These are phyloP conservation scores for Epichloe glyceriae DNA, from an alignment of 2,329 filamentous ascomycete genomes.

Conservation along the genomic window DNA sequence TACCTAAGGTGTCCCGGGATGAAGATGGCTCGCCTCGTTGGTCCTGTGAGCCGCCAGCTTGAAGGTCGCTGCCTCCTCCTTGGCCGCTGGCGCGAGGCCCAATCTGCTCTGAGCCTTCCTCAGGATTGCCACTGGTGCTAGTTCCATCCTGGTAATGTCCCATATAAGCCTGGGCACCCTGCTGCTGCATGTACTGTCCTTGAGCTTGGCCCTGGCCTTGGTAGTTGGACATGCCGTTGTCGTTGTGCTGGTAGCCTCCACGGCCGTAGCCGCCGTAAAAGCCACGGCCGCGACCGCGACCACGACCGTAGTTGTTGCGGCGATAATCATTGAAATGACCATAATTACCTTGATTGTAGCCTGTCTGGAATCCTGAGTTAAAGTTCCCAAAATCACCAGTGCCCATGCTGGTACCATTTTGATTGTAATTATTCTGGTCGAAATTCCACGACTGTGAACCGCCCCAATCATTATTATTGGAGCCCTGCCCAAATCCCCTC, in stretches of 20 bases:
- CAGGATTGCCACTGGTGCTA: slow-evolving; percentile 7
- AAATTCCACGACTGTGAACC: slow-evolving; percentile 72
- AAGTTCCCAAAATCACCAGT: slow-evolving; percentile 69
- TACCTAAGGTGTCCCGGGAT: slow-evolving; percentile 18
- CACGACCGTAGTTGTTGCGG: slow-evolving; percentile 51
- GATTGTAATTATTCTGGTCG: slow-evolving; percentile 81
- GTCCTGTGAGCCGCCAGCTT: slow-evolving; percentile 9
- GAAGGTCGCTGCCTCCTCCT: slow-evolving; percentile 7
- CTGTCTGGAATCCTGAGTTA: slow-evolving; percentile 67
- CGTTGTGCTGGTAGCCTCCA: slow-evolving; percentile 32
- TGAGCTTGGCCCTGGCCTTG: slow-evolving; percentile 21
- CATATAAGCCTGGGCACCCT: slow-evolving; percentile 6
- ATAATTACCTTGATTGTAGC: slow-evolving; percentile 75
- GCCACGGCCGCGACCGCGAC: slow-evolving; percentile 53
- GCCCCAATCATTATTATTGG: slow-evolving; percentile 73
- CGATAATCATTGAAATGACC: slow-evolving; percentile 71
- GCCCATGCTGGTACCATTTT: slow-evolving; percentile 72
- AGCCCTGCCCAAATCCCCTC: slow-evolving; percentile 47
- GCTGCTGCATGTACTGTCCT: slow-evolving; percentile 17
- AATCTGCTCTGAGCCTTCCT: slow-evolving; percentile 15
- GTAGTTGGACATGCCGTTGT: slow-evolving; percentile 23
- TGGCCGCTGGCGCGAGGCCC: slow-evolving; percentile 5
- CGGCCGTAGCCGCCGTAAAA: slow-evolving; percentile 43
- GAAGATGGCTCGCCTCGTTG: slow-evolving; percentile 12
- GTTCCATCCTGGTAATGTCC: slow-evolving; percentile 13